phyloP scores from a whole-genome alignment of 257 asterid genomes.

The Ocimum tenuiflorum region DNA sequence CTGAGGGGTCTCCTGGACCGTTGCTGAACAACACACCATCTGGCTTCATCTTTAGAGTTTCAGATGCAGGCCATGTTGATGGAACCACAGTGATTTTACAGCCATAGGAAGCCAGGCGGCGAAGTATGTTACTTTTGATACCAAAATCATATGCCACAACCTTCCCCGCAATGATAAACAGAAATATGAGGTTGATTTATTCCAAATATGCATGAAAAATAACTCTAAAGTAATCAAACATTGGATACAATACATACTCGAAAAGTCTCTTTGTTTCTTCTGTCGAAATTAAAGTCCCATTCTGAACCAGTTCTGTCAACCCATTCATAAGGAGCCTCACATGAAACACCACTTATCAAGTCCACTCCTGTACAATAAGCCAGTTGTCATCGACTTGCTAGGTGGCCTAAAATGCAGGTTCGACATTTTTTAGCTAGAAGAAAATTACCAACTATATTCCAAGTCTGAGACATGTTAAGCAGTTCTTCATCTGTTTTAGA shows the following conservation, averaged over 20 bases:
- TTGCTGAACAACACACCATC: conserved; percentile 94
- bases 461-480: conserved; percentile 57
- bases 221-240: neutral
- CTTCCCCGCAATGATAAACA: conserved; percentile 30
- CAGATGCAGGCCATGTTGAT: conserved; percentile 85
- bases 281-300: conserved; percentile 65
- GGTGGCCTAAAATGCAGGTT: neutral
- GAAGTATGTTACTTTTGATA: conserved; percentile 84
- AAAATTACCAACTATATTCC: conserved; percentile 77
- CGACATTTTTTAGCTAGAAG: neutral
- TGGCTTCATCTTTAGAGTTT: conserved; percentile 77
- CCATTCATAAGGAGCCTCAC: conserved; percentile 84
- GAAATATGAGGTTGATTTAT: conserved; percentile 4
- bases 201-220: conserved; percentile 9
- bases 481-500: conserved; percentile 76
- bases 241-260: conserved; percentile 36
- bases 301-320: conserved; percentile 47
- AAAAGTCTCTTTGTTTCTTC: conserved; percentile 40
- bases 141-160: conserved; percentile 98
- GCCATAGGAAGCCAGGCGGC: conserved; percentile 85
- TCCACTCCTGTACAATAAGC: conserved; percentile 65
- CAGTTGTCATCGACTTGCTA: neutral
- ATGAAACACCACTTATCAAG: conserved; percentile 81
- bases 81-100: conserved; percentile 93
- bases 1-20: conserved; percentile 98